Evolutionary conservation across 2,329 filamentous ascomycete genomes (phyloP), one percentile per base, ranked within the genome.

Genomic region (Albophoma yamanashiensis): DNA sequence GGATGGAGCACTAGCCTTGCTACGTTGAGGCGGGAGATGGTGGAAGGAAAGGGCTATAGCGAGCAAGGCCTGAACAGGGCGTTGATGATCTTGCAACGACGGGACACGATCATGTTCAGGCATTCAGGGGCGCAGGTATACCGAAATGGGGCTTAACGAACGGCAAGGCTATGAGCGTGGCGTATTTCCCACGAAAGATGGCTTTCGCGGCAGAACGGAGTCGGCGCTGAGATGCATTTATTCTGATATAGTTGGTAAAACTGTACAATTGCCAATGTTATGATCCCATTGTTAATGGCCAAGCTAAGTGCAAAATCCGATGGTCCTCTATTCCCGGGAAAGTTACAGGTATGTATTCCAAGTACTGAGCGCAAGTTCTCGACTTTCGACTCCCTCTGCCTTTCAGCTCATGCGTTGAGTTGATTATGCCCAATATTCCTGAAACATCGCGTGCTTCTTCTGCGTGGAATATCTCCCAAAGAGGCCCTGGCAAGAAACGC

Each of bases 1-100:
- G 94, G 94, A 25, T 99, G 93, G 91, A 94, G 89, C 69, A 96
- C 93, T 1, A 96, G 89, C 69, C 75, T 97, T 61, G 89, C 90
- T 0, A 96, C 91, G 1, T 76, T 99, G 64, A 85, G 89, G 63
- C 83, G 91, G 55, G 94, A 99, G 73, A 92, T 99, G 80, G 91
- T 96, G 6, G 92, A 96, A 68, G 88, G 89, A 17, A 91, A 92
- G 73, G 91, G 91, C 0, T 97, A 93, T 74, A 91, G 85, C 64
- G 94, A 97, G 74, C 88, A 91, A 71, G 87, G 87, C 20, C 80
- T 99, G 38, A 92, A 92, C 65, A 80, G 93, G 66, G 91, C 93
- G 0, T 73, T 99, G 67, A 86, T 93, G 77, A 84, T 97, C 20
- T 75, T 99, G 75, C 91, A 95, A 73, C 82, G 92, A 68, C 84